Base-by-base conservation (phyloP, 1,284 basidiomycete species). In the Ganoderma lucidum region DNA sequence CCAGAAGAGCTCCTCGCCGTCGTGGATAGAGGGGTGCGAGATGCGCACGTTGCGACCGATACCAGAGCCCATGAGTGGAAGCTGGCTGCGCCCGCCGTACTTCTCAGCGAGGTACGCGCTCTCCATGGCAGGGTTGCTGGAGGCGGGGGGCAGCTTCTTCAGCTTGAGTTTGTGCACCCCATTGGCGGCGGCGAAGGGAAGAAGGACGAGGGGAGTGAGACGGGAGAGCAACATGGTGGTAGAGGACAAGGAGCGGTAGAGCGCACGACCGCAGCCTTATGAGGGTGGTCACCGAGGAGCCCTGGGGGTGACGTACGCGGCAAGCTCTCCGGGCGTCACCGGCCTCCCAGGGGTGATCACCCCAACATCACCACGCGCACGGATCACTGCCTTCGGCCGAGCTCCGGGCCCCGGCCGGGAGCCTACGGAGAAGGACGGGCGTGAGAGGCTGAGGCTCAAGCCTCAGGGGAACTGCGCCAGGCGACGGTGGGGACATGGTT, bases 31-130 rank as follows among this genome's bases (percentile, higher is more conserved):
- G 44, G 82, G 79, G 48, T 85, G 85, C 51, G 79, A 76, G n/a
- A 83, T 82, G 53, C 80, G 80, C 67, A 93, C 79, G 73, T 88
- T 88, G 77, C 94, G 89, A 71, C 93, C 91, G 67, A 86, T 81
- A 75, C 92, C 93, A 75, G 92, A 93, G 71, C 93, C 94, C 77
- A 91, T 84, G 68, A 94, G 83, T 64, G 93, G 91, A 66, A 88
- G 76, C 81, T 96, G 93, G 73, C 85, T 78, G 51, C 84, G 78
- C 65, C 78, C 85, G 66, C 91, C 90, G 86, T 98, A 97, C 86
- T 98, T 98, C 86, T 95, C 88, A 42, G 91, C 90, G 72, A 98
- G 90, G 79, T 93, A 94, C 32, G 92, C 91, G 63, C 88, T 89
- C 84, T 96, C 94, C 68, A 93, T 84, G 63, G 86, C 81, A 60